A percentile compares a stretch with the other conserved stretches of the same genome.
phyloP scores from a whole-genome alignment of 371 early-diverging fungal genomes.

The Encephalitozoon cuniculi region DNA sequence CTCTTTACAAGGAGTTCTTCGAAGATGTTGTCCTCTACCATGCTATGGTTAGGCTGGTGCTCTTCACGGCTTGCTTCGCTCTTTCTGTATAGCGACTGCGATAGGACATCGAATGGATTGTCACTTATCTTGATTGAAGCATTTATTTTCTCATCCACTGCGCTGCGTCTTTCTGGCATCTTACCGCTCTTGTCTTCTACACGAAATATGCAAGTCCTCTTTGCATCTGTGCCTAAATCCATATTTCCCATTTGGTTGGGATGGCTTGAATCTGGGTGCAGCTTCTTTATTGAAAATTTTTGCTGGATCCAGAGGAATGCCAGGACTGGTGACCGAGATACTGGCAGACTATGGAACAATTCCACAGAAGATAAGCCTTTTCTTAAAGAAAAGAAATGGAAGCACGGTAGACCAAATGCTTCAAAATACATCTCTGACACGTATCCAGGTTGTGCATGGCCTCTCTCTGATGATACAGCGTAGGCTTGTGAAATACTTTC shows the following conservation, averaged over 20 bases:
- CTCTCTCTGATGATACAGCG: conserved; percentile 38
- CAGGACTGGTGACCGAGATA: conserved; percentile 5
- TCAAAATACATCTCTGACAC: neutral
- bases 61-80: neutral
- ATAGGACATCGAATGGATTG: neutral
- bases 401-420: conserved; percentile 2
- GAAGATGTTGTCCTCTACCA: neutral
- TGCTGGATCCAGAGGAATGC: neutral
- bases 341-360: conserved; percentile 43
- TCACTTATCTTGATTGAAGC: neutral
- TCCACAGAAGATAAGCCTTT: conserved; percentile 23
- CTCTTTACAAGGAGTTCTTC: neutral
- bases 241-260: neutral
- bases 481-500: conserved; percentile 38
- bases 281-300: conserved; percentile 1
- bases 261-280: neutral
- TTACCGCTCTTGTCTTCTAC: neutral
- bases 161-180: neutral
- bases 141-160: neutral
- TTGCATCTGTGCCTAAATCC: neutral
- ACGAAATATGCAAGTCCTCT: no score
- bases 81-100: neutral
- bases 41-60: neutral
- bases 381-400: conserved; percentile 23
- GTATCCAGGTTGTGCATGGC: conserved; percentile 8